Evolutionary conservation across 192 early-diverging fungal species (phyloP), one percentile per base, ranked within the genome.

Genomic region (Coemansia sp.): DNA sequence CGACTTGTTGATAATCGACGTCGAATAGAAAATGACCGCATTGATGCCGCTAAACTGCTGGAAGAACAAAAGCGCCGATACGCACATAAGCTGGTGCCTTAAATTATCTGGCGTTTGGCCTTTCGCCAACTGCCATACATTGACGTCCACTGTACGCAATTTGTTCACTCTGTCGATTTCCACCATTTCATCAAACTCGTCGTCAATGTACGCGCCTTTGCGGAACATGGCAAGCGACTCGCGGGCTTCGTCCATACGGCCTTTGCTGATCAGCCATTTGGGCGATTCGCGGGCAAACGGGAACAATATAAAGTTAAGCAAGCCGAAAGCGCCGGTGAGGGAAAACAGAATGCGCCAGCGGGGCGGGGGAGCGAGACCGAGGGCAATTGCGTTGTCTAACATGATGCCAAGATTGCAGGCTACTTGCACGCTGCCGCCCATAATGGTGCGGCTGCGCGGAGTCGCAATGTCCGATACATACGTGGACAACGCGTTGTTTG

Each of bases 1-100:
- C 44, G 47, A 82, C 34, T 58, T 53, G 66, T 82, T 82, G 82
- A 94, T 88, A 50, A 94, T 91, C 1, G 87, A 87, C 2, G 93
- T 90, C 7, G 85, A 88, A 65, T 94, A 95, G 72, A 89, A 92
- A 59, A 92, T 89, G 37, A 93, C 85, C 17, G 88, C 91, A 68
- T 92, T 93, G 74, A 95, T 92, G 21, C 91, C 93, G 52, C 85
- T 86, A 42, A 93, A 83, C 80, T 95, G 93, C 75, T 95, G 93
- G 57, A 85, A 72, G 12, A 90, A 78, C 73, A 92, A 86, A 14
- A 93, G 60, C 3, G 80, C 62, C 14, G 89, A 77, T 12, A 87
- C 87, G 22, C 82, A 82, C 25, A 91, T 37, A 0, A 92, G 82
- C 50, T 89, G 85, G 44, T 75, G 70, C 7, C 85, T 71, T 58